Percentiles rank a stretch among this genome's conserved stretches.
phyloP scores from a whole-genome alignment of 805 yeast species.

The Metschnikowia noctiluminum region DNA sequence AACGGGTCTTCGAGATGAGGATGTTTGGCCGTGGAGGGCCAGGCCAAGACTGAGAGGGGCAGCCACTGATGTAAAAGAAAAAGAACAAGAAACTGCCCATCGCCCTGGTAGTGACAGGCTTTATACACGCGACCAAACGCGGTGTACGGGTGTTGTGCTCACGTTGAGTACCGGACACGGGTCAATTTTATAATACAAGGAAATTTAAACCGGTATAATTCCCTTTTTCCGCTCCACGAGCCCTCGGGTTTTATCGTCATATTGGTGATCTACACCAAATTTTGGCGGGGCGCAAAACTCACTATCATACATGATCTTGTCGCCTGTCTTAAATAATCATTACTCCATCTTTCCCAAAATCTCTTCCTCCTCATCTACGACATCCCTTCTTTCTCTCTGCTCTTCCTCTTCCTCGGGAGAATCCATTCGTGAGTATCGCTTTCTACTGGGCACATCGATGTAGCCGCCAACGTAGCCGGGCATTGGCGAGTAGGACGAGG shows the following conservation, averaged over 20 bases:
- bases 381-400: background rate
- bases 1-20: constrained; percentile 40
- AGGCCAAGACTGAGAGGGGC: constrained; percentile 15
- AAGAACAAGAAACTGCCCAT: background rate
- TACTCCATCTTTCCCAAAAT: constrained; percentile 18
- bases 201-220: background rate
- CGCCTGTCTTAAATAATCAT: background rate
- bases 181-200: background rate
- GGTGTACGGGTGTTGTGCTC: constrained; percentile 7
- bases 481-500: constrained; percentile 19
- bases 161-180: background rate
- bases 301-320: too few relatives aligned
- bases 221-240: background rate
- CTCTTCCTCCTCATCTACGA: constrained; percentile 17
- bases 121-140: background rate
- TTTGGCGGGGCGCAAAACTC: background rate
- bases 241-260: too few relatives aligned
- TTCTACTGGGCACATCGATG: constrained; percentile 18
- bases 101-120: background rate
- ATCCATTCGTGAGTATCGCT: constrained; percentile 4
- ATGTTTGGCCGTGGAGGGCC: constrained; percentile 18
- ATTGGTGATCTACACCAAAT: constrained; percentile 2
- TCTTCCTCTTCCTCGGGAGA: constrained; percentile 15
- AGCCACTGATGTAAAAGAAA: constrained; percentile 1
- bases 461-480: constrained; percentile 22